Percentiles rank a stretch among this genome's conserved stretches.
Evolutionary conservation across 371 early-diverging fungal species (phyloP).

Genomic region (Saksenaea oblongispora): DNA sequence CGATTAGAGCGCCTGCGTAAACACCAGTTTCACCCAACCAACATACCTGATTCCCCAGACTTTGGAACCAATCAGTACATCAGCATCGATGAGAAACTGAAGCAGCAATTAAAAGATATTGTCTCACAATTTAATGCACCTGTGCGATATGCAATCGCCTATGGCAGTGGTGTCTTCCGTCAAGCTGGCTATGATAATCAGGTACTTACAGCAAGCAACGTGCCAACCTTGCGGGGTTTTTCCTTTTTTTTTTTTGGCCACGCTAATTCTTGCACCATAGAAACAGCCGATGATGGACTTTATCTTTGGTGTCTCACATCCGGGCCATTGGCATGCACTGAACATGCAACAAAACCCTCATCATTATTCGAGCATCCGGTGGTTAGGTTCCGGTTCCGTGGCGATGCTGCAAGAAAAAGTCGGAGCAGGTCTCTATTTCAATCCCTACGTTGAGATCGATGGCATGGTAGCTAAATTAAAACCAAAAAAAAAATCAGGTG

Average conservation of each 20-base stretch:
- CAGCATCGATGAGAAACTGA: conserved; percentile 59
- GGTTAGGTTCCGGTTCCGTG: conserved; percentile 73
- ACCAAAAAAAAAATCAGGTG: neutral
- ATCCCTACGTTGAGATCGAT: conserved; percentile 88
- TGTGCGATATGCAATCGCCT: conserved; percentile 88
- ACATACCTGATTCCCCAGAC: conserved; percentile 61
- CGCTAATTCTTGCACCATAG: too few species aligned
- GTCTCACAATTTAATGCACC: conserved; percentile 69
- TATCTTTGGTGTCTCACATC: conserved; percentile 95
- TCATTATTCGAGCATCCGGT: conserved; percentile 85
- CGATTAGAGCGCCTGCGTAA: conserved; percentile 40
- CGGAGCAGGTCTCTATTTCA: conserved; percentile 94
- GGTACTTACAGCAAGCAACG: conserved; percentile 31
- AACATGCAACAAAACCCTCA: conserved; percentile 88
- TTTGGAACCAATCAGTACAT: conserved; percentile 72
- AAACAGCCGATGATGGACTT: conserved; percentile 89
- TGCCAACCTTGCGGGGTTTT: neutral
- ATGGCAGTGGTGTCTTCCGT: conserved; percentile 94
- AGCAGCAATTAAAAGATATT: conserved; percentile 60
- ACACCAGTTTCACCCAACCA: conserved; percentile 49
- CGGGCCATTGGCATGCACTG: conserved; percentile 95
- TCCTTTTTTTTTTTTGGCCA: neutral
- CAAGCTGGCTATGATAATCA: conserved; percentile 80
- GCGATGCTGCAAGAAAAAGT: conserved; percentile 77
- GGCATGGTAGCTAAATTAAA: conserved; percentile 66